Base-by-base conservation (phyloP, 2,329 filamentous ascomycete genomes). In the Dactylonectria macrodidyma region DNA sequence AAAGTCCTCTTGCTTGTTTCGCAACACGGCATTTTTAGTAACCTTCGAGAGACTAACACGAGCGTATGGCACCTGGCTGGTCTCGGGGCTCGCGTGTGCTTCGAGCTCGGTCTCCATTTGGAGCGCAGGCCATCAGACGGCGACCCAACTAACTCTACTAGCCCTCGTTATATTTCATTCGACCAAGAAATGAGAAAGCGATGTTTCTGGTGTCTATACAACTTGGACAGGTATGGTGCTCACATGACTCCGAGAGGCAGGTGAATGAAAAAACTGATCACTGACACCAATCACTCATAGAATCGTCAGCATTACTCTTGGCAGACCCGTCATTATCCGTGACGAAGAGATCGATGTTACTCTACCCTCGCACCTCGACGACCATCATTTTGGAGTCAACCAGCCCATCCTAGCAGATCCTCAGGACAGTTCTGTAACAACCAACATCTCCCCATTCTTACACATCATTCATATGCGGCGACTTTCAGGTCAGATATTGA, bases 131-230 rank as follows among this genome's bases (percentile, higher is more conserved):
- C 52, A 9, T n/a, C 36, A 5, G 16, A 19, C 10, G 5, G n/a
- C 12, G 34, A 26, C 19, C 0, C 14, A 3, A 9, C 4, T 5
- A n/a, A 47, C 11, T 7, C 44, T 9, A 14, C n/a, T 1, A 3
- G 8, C 12, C n/a, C 9, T 12, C 14, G 14, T 3, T 5, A 30
- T 5, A 9, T 62, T 7, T 16, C 64, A 9, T n/a, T 66, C 14
- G 64, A 66, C 2, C 59, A 62, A 8, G 64, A 66, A 33, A 52
- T 66, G 54, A 24, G 64, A 16, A 66, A 59, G 54, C 44, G 64
- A 11, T 66, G 64, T 14, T 66, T 66, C 10, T 66, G 64, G 64
- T 62, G 52, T 44, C 44, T 66, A 2, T 66, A 66, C 34, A 66
- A 66, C 48, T 22, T 66, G 16, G 64, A 66, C 38, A 58, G 64